Percentiles rank a stretch among this genome's conserved stretches.
Conservation (phyloP, 116 monocot species). For the Trichopus zeylanicus region DNA sequence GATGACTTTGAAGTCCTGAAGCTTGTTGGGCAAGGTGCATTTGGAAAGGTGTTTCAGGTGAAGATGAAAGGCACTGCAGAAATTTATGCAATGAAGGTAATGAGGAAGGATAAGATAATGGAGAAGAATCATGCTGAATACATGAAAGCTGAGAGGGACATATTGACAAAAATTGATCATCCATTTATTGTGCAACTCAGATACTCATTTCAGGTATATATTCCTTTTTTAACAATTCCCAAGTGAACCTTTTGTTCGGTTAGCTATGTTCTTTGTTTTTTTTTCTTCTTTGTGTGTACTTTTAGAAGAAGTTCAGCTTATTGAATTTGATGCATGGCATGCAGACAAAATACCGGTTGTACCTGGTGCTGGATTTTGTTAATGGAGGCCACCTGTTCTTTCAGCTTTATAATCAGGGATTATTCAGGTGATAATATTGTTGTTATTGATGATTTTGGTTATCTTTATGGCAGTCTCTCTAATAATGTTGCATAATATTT, state of each 20-base stretch:
- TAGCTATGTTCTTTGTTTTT: too few species aligned
- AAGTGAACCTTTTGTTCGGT: neutral
- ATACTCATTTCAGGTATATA: slow-evolving; percentile 93
- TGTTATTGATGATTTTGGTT: neutral
- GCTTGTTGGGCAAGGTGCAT: slow-evolving; percentile 96
- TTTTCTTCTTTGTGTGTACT: too few species aligned
- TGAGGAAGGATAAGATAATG: slow-evolving; percentile 98
- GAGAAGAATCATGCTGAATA: slow-evolving; percentile 97
- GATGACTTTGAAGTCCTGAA: slow-evolving; percentile 88
- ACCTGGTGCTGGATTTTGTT: slow-evolving; percentile 91
- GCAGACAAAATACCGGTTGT: slow-evolving; percentile 91
- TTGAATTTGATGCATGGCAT: neutral
- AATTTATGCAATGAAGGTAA: slow-evolving; percentile 98
- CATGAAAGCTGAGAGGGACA: slow-evolving; percentile 99
- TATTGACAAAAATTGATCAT: slow-evolving; percentile 91
- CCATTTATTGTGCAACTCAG: slow-evolving; percentile 96
- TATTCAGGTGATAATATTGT: slow-evolving; percentile 55
- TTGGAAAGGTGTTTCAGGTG: slow-evolving; percentile 98
- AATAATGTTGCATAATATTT: slow-evolving; percentile 13
- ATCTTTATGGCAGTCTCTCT: neutral
- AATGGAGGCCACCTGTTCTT: slow-evolving; percentile 98
- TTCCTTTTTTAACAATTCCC: neutral
- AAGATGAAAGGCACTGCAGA: slow-evolving; percentile 86
- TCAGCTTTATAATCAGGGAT: slow-evolving; percentile 81
- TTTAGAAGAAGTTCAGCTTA: too few species aligned